Evolutionary conservation across 139 green algal species (phyloP).

Genomic region (Chlorella sorokiniana): DNA sequence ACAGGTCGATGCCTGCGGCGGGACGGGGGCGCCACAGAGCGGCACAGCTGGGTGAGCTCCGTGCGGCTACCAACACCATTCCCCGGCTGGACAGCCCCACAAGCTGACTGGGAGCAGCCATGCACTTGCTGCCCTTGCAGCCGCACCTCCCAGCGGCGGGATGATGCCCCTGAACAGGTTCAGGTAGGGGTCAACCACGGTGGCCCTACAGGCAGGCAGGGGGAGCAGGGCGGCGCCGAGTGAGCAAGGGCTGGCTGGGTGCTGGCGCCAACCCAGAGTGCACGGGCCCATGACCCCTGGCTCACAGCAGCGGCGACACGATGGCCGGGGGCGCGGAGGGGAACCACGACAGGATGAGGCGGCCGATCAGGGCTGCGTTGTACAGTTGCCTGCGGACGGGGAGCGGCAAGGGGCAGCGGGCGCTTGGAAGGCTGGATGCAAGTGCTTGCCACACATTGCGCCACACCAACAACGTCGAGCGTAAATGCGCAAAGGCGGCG

Average conservation of each 20-base stretch:
- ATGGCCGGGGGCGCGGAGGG: slow-evolving; percentile 83
- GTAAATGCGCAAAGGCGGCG: not conserved
- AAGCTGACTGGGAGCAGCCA: too few species aligned
- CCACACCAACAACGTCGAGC: not conserved
- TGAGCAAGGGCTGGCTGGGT: not conserved
- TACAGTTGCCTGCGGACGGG: slow-evolving; percentile 82
- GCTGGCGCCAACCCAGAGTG: too few species aligned
- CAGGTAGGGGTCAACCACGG: slow-evolving; percentile 65
- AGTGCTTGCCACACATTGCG: not conserved
- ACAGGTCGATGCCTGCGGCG: slow-evolving; percentile 77
- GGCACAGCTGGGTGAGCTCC: too few species aligned
- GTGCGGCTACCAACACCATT: too few species aligned
- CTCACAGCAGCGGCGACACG: slow-evolving; percentile 27
- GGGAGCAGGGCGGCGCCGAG: not conserved
- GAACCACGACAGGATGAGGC: slow-evolving; percentile 97
- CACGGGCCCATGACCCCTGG: not conserved
- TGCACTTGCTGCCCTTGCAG: slow-evolving; percentile 40
- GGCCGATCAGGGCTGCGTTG: slow-evolving; percentile 92
- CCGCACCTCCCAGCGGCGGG: slow-evolving; percentile 87
- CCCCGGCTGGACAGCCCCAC: not conserved
- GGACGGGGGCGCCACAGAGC: too few species aligned
- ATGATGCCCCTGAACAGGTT: slow-evolving; percentile 99
- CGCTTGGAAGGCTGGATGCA: not conserved
- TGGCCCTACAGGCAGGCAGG: slow-evolving; percentile 79
- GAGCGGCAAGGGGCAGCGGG: not conserved